Conservation (phyloP, 2,329 filamentous ascomycete species). For the Colletotrichum sp. region DNA sequence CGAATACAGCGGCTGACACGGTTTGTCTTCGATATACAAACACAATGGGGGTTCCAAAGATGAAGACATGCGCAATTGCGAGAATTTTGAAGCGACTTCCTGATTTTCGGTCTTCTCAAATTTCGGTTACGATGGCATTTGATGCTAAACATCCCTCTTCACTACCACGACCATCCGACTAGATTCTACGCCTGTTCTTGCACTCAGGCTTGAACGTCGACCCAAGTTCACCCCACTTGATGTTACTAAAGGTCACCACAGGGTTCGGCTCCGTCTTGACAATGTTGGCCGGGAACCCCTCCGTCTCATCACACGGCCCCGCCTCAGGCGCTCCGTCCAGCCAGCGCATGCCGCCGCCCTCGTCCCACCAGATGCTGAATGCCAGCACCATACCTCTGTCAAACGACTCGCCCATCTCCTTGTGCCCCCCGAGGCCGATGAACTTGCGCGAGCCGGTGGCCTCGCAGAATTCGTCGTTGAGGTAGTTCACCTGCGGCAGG, state of each 20-base stretch:
- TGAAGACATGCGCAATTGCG: not conserved
- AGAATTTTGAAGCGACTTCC: not conserved
- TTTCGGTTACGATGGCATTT: not conserved
- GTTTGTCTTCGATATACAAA: fast-evolving
- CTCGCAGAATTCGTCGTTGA: constrained; percentile 41
- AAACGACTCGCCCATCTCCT: constrained; percentile 50
- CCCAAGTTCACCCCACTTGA: constrained; percentile 66
- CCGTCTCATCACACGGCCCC: constrained; percentile 58
- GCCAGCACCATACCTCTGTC: constrained; percentile 55
- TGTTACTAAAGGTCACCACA: constrained; percentile 59
- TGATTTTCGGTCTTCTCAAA: not conserved
- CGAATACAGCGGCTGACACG: not conserved
- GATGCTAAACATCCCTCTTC: not conserved
- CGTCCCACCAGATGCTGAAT: constrained; percentile 59
- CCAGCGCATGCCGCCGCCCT: constrained; percentile 58
- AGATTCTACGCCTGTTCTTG: constrained; percentile 6
- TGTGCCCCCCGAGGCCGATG: constrained; percentile 43
- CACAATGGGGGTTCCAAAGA: not conserved
- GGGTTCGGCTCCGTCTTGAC: constrained; percentile 50
- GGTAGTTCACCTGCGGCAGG: constrained; percentile 36
- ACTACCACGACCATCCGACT: not conserved
- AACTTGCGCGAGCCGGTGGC: constrained; percentile 33
- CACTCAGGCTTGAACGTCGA: constrained; percentile 46
- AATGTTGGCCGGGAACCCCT: constrained; percentile 57
- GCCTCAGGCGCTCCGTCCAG: constrained; percentile 47